Evolutionary conservation across 345 rosid species (phyloP), one percentile per base, ranked within the genome.

Genomic region (Cardamine resedifolia): DNA sequence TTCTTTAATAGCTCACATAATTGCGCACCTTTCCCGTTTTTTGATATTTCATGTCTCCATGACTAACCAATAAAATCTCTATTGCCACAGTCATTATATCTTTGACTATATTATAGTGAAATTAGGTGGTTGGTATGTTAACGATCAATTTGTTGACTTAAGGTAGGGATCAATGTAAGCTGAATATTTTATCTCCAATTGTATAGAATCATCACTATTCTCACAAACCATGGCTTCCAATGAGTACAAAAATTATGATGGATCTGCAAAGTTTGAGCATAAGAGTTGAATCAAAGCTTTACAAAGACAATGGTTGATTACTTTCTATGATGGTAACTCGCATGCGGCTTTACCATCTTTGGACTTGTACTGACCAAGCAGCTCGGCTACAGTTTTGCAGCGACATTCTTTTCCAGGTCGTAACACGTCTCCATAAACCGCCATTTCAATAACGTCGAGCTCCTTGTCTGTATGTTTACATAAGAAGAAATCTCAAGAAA

Each of bases 391-490:
- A 1, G 90, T 86, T 82, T 83, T 91, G 83, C 98, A 91, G n/a
- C 87, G 90, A 74, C 97, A 94, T 58, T 88, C 84, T 41, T 91
- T 94, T 59, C 97, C 98, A 6, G 97, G 95, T 58, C 97, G 87
- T 45, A 83, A 74, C 19, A 94, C 93, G 60, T 94, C 91, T 43
- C 97, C 98, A 62, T 89, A 94, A 76, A 91, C 97, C 34, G 97
- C 98, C 98, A 89, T 91, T 85, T 94, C 97, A 3, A 89, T 87
- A 57, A 91, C 73, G 83, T 91, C 98, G 6, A 94, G 92, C 85
- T 94, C 98, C 83, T 81, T 89, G 49, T 94, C 97, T 89, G 80
- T 69, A 85, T 31, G 58, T 49, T 16, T n/a, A 15, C 23, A 71
- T 63, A 27, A 11, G 4, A 19, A 51, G n/a, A 30, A 30, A 24